phyloP scores from a whole-genome alignment of 2,329 filamentous ascomycete species.

The Apiospora saccharicola region DNA sequence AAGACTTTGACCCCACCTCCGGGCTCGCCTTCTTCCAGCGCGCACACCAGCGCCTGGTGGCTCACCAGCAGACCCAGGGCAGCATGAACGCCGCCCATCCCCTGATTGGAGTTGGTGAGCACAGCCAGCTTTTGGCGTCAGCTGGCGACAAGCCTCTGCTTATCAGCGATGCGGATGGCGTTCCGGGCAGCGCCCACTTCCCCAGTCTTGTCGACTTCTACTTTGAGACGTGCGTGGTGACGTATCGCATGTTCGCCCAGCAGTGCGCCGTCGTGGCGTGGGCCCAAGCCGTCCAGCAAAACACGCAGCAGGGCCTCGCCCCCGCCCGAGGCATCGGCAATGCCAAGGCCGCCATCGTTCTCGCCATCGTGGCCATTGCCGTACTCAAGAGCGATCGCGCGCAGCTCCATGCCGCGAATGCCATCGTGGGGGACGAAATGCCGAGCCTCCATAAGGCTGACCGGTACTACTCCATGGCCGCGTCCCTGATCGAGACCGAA shows the following conservation, averaged over 20 bases:
- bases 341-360: slow-evolving; percentile 54
- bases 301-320: slow-evolving; percentile 4
- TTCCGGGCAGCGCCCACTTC: neutral
- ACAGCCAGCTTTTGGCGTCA: slow-evolving; percentile 37
- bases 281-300: slow-evolving; percentile 36
- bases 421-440: neutral
- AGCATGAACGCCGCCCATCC: neutral
- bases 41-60: slow-evolving; percentile 38
- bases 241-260: slow-evolving; percentile 25
- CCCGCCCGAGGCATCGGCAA: slow-evolving; percentile 47
- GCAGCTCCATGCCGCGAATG: neutral
- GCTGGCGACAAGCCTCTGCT: slow-evolving; percentile 42
- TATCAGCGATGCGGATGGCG: neutral
- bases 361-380: slow-evolving; percentile 57
- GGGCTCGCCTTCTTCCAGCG: slow-evolving; percentile 63
- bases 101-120: slow-evolving; percentile 32
- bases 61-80: neutral
- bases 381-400: slow-evolving; percentile 45
- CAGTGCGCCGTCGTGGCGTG: neutral
- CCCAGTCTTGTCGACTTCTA: slow-evolving; percentile 25
- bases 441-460: slow-evolving; percentile 26
- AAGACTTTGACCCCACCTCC: slow-evolving; percentile 63
- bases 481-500: slow-evolving; percentile 53
- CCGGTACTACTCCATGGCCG: slow-evolving; percentile 41
- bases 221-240: slow-evolving; percentile 27